Evolutionary conservation across 2,329 filamentous ascomycete genomes (phyloP).

Genomic region (Pseudogymnoascus sp.): DNA sequence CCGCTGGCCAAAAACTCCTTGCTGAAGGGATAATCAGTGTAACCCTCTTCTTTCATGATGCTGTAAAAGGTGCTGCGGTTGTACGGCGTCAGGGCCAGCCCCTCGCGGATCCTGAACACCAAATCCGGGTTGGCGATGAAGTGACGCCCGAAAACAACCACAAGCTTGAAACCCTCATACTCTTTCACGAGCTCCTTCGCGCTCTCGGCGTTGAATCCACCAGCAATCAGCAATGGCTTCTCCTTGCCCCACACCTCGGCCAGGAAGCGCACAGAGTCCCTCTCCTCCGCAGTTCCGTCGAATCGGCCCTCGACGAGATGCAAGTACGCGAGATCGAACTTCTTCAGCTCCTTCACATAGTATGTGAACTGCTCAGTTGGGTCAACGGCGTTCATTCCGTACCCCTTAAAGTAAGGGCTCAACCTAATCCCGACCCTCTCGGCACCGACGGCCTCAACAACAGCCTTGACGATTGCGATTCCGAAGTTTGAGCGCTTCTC

Average conservation of each 20-base stretch:
- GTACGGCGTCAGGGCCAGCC: constrained; percentile 32
- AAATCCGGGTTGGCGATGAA: constrained; percentile 41
- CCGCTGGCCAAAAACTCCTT: constrained; percentile 22
- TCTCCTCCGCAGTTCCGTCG: constrained; percentile 34
- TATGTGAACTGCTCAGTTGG: constrained; percentile 38
- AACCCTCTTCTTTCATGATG: constrained; percentile 27
- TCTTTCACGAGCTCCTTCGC: constrained; percentile 31
- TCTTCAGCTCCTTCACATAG: constrained; percentile 34
- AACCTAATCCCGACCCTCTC: constrained; percentile 49
- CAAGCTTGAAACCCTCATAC: constrained; percentile 28
- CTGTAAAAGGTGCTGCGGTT: constrained; percentile 33
- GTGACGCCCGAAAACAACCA: constrained; percentile 35
- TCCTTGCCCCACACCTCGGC: constrained; percentile 36
- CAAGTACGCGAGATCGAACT: constrained; percentile 40
- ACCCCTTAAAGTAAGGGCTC: constrained; percentile 55
- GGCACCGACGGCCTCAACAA: constrained; percentile 40
- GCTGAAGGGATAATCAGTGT: constrained; percentile 29
- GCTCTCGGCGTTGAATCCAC: constrained; percentile 35
- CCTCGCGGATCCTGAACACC: constrained; percentile 30
- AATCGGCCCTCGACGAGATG: constrained; percentile 46
- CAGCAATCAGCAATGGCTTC: constrained; percentile 42
- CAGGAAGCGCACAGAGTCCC: constrained; percentile 28
- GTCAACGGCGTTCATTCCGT: constrained; percentile 37
- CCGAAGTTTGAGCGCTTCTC: constrained; percentile 43
- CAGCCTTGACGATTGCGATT: constrained; percentile 45